A percentile compares a stretch with the other conserved stretches of the same genome.
Conservation (phyloP, 768 basidiomycete species). For the Agaricus subrufescens region DNA sequence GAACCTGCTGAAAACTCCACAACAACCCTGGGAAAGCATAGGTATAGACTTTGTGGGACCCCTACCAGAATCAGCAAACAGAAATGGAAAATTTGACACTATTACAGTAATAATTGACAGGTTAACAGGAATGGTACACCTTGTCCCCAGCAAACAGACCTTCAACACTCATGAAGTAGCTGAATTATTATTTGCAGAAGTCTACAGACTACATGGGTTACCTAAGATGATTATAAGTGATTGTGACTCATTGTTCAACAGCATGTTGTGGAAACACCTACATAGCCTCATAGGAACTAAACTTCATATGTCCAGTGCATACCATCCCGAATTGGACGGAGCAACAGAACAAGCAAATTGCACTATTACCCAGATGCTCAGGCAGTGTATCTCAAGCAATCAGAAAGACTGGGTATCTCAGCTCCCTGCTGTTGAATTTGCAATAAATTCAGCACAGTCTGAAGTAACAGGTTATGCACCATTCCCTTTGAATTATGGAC, state of each 20-base stretch:
- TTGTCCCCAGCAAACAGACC: too few species aligned
- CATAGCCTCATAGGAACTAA: conserved; percentile 9
- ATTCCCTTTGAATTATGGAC: conserved; percentile 21
- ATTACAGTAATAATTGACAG: too few species aligned
- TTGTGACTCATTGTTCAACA: conserved; percentile 10
- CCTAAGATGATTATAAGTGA: conserved; percentile 10
- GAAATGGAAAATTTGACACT: too few species aligned
- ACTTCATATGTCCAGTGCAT: conserved; percentile 11
- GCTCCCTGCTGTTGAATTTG: conserved; percentile 22
- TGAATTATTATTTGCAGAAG: conserved; percentile 9
- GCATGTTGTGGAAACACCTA: conserved; percentile 9
- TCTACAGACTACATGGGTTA: conserved; percentile 12
- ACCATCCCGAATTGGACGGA: conserved; percentile 14
- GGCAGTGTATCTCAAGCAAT: conserved; percentile 18
- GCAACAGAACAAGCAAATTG: conserved; percentile 16
- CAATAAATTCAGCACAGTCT: conserved; percentile 16
- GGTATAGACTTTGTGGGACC: too few species aligned
- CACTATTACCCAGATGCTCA: conserved; percentile 18
- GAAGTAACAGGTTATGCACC: conserved; percentile 19
- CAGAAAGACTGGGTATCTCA: conserved; percentile 28
- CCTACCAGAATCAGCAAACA: too few species aligned
- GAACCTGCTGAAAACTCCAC: too few species aligned
- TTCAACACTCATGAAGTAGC: too few species aligned
- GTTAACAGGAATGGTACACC: too few species aligned
- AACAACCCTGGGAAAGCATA: too few species aligned